Evolutionary conservation across 257 asterid species (phyloP).

Genomic region (Misopates orontium): DNA sequence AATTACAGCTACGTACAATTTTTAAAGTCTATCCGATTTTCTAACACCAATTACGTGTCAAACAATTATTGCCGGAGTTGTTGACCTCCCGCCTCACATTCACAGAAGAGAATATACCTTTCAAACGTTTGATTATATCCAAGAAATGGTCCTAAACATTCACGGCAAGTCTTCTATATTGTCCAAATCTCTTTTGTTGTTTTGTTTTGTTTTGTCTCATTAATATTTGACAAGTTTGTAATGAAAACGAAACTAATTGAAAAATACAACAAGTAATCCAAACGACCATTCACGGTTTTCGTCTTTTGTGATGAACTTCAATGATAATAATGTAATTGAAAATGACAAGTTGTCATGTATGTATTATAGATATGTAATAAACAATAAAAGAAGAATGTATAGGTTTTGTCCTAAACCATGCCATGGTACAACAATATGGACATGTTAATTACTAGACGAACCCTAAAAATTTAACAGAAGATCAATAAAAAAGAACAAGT

Average conservation of each 20-base stretch:
- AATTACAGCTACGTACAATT: conserved; percentile 4
- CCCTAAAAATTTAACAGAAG: conserved; percentile 10
- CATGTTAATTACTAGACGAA: conserved; percentile 31
- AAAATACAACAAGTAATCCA: conserved; percentile 25
- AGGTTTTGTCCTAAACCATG: not conserved
- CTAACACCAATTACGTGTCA: conserved; percentile 35
- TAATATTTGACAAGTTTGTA: not conserved
- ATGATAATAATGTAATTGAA: not conserved
- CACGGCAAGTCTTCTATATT: not conserved
- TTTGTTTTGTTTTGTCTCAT: conserved; percentile 19
- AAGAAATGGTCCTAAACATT: conserved; percentile 11
- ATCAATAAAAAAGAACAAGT: not conserved
- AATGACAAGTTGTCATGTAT: not conserved
- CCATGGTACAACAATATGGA: conserved; percentile 25
- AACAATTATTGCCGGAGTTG: conserved; percentile 40
- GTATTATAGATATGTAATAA: not conserved
- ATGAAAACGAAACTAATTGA: conserved; percentile 20
- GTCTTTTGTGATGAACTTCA: not conserved
- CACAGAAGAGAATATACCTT: conserved; percentile 21
- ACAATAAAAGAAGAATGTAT: conserved; percentile 2
- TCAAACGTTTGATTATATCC: conserved; percentile 4
- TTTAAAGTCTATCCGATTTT: conserved; percentile 4
- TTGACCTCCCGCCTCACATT: conserved; percentile 33
- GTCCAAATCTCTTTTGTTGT: conserved; percentile 13
- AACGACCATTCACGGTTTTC: not conserved